Evolutionary conservation across 75 land plant genomes (phyloP).

Genomic region (Picea glauca): DNA sequence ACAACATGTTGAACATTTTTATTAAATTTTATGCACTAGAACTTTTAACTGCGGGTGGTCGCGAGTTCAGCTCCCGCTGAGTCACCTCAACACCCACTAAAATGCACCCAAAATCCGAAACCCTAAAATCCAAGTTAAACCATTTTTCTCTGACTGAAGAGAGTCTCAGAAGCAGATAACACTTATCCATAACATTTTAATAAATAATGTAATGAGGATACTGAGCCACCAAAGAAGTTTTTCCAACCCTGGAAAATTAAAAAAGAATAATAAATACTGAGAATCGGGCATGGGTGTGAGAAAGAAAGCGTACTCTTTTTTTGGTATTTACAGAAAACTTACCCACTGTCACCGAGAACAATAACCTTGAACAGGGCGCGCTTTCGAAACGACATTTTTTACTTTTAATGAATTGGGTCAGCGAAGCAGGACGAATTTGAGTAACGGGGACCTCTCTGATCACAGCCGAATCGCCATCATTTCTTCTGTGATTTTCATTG

Average conservation of each 20-base stretch:
- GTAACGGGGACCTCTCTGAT: neutral
- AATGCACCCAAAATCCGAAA: neutral
- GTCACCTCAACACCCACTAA: neutral
- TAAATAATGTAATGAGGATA: constrained; percentile 4
- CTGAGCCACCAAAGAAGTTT: constrained; percentile 10
- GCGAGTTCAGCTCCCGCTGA: neutral
- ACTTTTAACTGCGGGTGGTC: neutral
- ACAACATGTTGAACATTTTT: neutral
- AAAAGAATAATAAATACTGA: neutral
- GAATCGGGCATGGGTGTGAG: neutral
- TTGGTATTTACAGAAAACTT: neutral
- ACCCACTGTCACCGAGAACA: neutral
- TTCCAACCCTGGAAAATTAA: constrained; percentile 2
- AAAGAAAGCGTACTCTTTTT: neutral
- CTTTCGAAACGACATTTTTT: no score
- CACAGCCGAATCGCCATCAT: neutral
- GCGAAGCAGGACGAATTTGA: neutral
- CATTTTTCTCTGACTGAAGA: neutral
- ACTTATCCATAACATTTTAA: neutral
- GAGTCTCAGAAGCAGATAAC: neutral
- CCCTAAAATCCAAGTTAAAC: neutral
- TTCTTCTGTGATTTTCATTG: neutral
- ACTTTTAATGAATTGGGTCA: no score
- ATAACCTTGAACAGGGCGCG: neutral
- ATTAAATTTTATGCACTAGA: neutral